Evolutionary conservation across 1,284 basidiomycete species (phyloP), one percentile per base, ranked within the genome.

Genomic region (Trichosporon sp.): DNA sequence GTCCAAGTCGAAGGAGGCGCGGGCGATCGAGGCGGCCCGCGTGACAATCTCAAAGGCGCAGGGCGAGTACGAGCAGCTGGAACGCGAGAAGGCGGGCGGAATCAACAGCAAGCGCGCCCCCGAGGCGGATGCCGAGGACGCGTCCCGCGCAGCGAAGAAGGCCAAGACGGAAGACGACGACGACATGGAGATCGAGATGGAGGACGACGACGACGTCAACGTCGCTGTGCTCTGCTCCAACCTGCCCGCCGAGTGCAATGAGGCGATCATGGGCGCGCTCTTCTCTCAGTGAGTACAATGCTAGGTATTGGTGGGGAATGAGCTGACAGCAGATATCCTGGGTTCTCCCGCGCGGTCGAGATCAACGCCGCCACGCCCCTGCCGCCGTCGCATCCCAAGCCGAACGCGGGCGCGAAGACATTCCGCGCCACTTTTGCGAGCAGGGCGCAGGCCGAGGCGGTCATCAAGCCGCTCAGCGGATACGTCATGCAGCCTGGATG

Each of bases 11-110:
- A 46, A 91, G 89, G 75, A 90, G 85, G 68, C 87, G 54, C 77
- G 78, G 7, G 79, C 80, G 8, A 77, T 83, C 35, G 74, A 79
- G 74, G 79, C 81, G 6, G 80, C 80, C n/a, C 82, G 83, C 71
- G 69, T 85, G 31, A 82, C 81, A 1, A 77, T 83, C 16, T 85
- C 84, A 16, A 76, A 79, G 54, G 86, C 86, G n/a, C 84, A 83
- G 75, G 81, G 80, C 73, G 84, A 78, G 85, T 89, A 84, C 74
- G 83, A 83, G 73, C 79, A 81, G 66, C 70, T 84, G 76, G 92
- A 93, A 83, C 71, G 83, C 76, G 92, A 93, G 83, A 85, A 91
- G 80, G 91, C 82, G 71, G 83, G 83, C 68, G 81, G 91, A 66
- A 89, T 88, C 71, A 80, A 71, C n/a, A 70, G 75, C 66, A 89